Evolutionary conservation across 495 filamentous ascomycete species (phyloP).

Genomic region (Penicillium daleae): DNA sequence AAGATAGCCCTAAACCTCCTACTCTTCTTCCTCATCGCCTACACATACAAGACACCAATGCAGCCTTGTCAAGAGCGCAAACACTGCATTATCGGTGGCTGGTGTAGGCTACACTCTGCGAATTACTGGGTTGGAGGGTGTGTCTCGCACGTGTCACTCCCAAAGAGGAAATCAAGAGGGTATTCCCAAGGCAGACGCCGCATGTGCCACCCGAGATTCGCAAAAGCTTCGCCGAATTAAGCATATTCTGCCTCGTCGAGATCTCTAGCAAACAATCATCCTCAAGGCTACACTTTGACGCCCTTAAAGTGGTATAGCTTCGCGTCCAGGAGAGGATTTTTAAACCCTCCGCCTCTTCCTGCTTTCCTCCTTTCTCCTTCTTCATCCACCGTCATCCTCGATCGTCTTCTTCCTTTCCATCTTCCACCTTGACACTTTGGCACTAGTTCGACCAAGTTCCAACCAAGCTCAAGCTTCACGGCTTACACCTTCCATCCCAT

Average conservation of each 20-base stretch:
- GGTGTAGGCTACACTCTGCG: background rate
- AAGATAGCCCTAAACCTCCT: background rate
- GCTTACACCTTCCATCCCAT: too few relatives aligned
- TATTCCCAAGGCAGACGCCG: background rate
- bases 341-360: background rate
- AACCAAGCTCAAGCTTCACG: conserved; percentile 1
- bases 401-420: background rate
- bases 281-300: background rate
- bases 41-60: background rate
- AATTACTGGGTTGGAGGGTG: background rate
- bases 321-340: background rate
- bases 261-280: background rate
- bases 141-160: background rate
- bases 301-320: background rate
- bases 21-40: background rate
- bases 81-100: background rate
- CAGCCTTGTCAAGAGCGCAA: background rate
- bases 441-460: background rate
- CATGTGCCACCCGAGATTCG: background rate
- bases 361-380: background rate
- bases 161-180: background rate
- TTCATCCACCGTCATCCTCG: too few relatives aligned
- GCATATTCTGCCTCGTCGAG: background rate
- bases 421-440: background rate
- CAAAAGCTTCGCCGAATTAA: background rate